Evolutionary conservation across 495 filamentous ascomycete genomes (phyloP).

Genomic region (Tuber microsphaerosporum): DNA sequence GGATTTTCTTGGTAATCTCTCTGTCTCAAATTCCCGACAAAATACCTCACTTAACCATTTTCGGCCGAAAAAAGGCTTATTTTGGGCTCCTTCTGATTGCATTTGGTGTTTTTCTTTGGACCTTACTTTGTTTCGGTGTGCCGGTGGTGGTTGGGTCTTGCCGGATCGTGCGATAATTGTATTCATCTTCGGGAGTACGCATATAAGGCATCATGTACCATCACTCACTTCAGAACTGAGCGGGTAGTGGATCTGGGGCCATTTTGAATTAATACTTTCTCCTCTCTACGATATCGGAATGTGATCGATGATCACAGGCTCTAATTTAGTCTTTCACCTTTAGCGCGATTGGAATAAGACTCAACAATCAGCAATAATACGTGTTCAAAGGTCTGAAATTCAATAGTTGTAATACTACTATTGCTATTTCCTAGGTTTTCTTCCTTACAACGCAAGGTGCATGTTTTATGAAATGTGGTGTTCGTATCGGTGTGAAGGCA

Average conservation of each 20-base stretch:
- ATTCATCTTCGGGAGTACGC: too few species aligned
- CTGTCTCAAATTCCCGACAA: too few species aligned
- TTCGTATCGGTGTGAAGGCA: slow-evolving; percentile 57
- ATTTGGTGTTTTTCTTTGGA: too few species aligned
- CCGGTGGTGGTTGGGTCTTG: too few species aligned
- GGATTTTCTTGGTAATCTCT: too few species aligned
- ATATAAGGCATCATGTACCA: too few species aligned
- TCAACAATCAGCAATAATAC: slow-evolving; percentile 79
- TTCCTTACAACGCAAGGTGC: slow-evolving; percentile 51
- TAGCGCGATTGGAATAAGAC: slow-evolving; percentile 55
- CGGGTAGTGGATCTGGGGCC: slow-evolving; percentile 47
- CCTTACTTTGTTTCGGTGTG: too few species aligned
- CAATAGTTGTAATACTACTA: slow-evolving; percentile 54
- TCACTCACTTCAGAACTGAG: too few species aligned
- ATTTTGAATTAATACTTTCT: slow-evolving; percentile 45
- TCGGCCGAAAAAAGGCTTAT: too few species aligned
- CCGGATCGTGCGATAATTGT: too few species aligned
- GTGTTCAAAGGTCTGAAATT: slow-evolving; percentile 69
- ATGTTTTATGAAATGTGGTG: slow-evolving; percentile 58
- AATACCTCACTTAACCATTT: too few species aligned
- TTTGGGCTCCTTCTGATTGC: too few species aligned
- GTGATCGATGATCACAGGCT: not conserved
- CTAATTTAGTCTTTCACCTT: slow-evolving; percentile 57
- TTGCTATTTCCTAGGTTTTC: slow-evolving; percentile 55
- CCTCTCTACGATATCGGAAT: slow-evolving; percentile 29